Conservation (phyloP, 1,284 basidiomycete genomes). For the Cerioporus squamosus region DNA sequence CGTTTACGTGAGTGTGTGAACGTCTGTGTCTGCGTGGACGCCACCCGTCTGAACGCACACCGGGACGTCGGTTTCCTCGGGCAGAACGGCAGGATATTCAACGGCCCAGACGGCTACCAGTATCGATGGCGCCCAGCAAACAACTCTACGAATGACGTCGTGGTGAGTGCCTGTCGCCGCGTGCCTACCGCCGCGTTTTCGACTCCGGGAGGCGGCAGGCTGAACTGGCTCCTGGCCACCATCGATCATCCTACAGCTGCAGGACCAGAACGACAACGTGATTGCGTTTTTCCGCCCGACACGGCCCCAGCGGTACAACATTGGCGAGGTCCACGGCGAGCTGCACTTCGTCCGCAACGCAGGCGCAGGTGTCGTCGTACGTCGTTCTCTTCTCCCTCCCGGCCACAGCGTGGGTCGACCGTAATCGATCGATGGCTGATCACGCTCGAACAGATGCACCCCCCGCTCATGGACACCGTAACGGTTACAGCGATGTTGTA, state of each 20-base stretch:
- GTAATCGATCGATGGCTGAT: constrained; percentile 25
- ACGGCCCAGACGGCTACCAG: constrained; percentile 77
- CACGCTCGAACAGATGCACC: constrained; percentile 65
- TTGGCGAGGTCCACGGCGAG: constrained; percentile 83
- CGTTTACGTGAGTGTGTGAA: constrained; percentile 30
- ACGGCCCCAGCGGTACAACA: constrained; percentile 74
- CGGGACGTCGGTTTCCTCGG: constrained; percentile 14
- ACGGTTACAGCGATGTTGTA: constrained; percentile 83
- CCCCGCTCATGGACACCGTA: constrained; percentile 86
- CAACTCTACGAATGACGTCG: constrained; percentile 55
- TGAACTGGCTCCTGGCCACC: constrained; percentile 16
- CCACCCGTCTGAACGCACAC: constrained; percentile 13
- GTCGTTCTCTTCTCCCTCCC: constrained; percentile 31
- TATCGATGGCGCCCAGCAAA: constrained; percentile 77
- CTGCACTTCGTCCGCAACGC: constrained; percentile 78
- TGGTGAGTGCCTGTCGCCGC: constrained; percentile 49
- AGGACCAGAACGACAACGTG: constrained; percentile 67
- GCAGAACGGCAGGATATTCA: constrained; percentile 65
- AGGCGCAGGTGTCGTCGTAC: constrained; percentile 79
- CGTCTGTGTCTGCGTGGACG: constrained; percentile 7
- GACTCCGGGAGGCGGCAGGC: not conserved
- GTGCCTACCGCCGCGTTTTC: not conserved
- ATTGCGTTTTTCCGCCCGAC: constrained; percentile 81
- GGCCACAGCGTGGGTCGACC: not conserved
- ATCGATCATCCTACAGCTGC: constrained; percentile 53